Evolutionary conservation across 805 yeast species (phyloP), one percentile per base, ranked within the genome.

Genomic region (Tanozyma kutaoensis): DNA sequence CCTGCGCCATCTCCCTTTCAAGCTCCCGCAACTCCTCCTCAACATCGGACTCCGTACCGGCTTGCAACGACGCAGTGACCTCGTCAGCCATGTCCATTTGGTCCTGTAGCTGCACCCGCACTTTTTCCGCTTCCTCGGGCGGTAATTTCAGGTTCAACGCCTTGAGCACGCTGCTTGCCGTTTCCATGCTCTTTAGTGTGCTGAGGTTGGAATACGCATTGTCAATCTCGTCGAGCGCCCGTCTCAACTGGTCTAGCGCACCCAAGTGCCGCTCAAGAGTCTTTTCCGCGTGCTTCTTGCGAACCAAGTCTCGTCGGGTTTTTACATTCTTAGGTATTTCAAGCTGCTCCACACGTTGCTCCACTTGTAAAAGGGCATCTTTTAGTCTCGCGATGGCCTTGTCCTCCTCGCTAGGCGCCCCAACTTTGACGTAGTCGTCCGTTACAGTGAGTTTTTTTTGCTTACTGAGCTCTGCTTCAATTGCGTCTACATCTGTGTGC

Each of bases 181-280:
- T 34, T 12, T 38, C 33, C 29, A 58, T 37, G 11, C 52, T 47
- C 12, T 40, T 34, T 26, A 39, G 41, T 4, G 55, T 29, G 12
- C 36, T 33, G 2, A 37, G 31, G 31, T 57, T 58, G 12, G 45
- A 29, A 16, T 39, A 40, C 2, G 62, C 55, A 11, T 59, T 58
- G 33, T 58, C 46, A 12, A 59, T 55, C 33, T 54, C 55, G 15
- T 35, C 26, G 18, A 56, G 27, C 2, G 57, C 37, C 11, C 33
- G 24, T 2, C 29, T 29, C 20, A 59, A 35, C 24, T 54, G 50
- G 12, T 28, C 26, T 12, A 38, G 37, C 3, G 46, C 30, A 5
- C 17, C 30, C 3, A 32, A 26, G 1, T 46, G 37, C 15, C 29
- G 39, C 3, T 38, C 40, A 12, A 47, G 34, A 0, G 55, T 42